Base-by-base conservation (phyloP, 2,329 filamentous ascomycete species). In the Neofusicoccum parvum region DNA sequence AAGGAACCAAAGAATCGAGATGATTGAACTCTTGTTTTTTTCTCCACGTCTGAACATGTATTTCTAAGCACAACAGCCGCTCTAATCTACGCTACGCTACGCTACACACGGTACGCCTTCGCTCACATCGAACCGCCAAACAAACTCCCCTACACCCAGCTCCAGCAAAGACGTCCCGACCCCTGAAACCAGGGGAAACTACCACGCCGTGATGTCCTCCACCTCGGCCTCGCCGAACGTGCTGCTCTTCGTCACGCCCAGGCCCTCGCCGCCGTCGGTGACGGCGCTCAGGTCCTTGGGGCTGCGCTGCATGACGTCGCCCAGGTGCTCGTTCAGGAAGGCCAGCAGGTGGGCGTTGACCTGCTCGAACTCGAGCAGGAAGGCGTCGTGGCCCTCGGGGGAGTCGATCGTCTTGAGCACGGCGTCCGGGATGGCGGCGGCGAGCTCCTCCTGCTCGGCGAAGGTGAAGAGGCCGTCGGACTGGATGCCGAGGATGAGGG, bases 381-480 rank as follows among this genome's bases (percentile, higher is more conserved):
- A 99, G 0, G 95, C 95, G 78, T 99, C 95, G 73, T 99, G 95
- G 1, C 95, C 95, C 75, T 99, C 95, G 0, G 92, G 91, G 67
- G 91, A 96, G 73, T 98, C 92, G 67, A 99, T 99, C 53, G 89
- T 92, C 78, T 92, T 89, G 32, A 99, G 81, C 11, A 87, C 86
- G 0, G 92, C 89, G 71, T 94, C 83, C 3, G 89, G 90, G 68
- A 98, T 92, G 66, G 90, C 87, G 41, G 88, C 86, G 0, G 94
- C 95, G 62, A 99, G 82, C 79, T 98, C 93, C 77, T 97, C 85
- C 80, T 99, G 95, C 80, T 99, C 95, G 5, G 93, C 93, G 77
- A 97, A 98, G 0, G 94, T 98, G 78, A 99, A 99, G 0, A 99
- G 86, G 0, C 95, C 95, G 72, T 99, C 95, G 62, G 90, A 94